A percentile compares a stretch with the other conserved stretches of the same genome.
Conservation (phyloP, 2,329 filamentous ascomycete genomes). For the Pleoardoris graminearum region DNA sequence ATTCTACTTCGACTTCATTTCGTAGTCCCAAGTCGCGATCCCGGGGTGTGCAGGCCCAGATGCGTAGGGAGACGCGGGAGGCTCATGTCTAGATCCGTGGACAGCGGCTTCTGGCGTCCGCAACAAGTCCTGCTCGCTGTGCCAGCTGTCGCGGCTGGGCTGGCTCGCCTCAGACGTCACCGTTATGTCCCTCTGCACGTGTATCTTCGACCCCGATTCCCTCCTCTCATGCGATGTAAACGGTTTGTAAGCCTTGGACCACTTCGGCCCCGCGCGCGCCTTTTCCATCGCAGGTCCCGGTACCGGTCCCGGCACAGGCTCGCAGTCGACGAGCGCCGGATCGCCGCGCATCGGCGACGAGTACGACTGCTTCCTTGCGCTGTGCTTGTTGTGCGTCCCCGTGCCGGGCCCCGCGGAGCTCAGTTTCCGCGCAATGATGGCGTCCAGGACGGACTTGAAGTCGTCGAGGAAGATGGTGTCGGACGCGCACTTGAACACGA, state of each 20-base stretch:
- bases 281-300: slow-evolving; percentile 12
- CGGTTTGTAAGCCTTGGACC: slow-evolving; percentile 14
- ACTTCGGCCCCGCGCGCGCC: slow-evolving; percentile 11
- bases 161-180: slow-evolving; percentile 24
- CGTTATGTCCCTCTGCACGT: slow-evolving; percentile 28
- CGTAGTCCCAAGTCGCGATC: background rate
- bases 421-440: slow-evolving; percentile 33
- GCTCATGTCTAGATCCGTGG: slow-evolving; percentile 14
- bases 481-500: slow-evolving; percentile 43
- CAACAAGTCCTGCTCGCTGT: slow-evolving; percentile 22
- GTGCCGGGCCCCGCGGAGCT: slow-evolving; percentile 23
- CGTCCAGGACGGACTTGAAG: slow-evolving; percentile 42
- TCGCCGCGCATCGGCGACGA: slow-evolving; percentile 21
- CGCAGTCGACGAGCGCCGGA: slow-evolving; percentile 23
- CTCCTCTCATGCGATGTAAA: slow-evolving; percentile 16
- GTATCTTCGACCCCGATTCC: slow-evolving; percentile 24
- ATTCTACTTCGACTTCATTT: background rate
- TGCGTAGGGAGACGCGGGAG: background rate
- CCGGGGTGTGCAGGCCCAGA: background rate
- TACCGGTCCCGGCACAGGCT: slow-evolving; percentile 5
- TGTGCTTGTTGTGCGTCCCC: slow-evolving; percentile 12
- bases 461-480: slow-evolving; percentile 44
- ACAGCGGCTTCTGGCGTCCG: slow-evolving; percentile 22
- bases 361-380: slow-evolving; percentile 18
- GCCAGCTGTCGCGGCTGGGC: slow-evolving; percentile 24